Percentiles rank a stretch among this genome's conserved stretches.
phyloP scores from a whole-genome alignment of 495 filamentous ascomycete species.

The Filosporella fistucella region DNA sequence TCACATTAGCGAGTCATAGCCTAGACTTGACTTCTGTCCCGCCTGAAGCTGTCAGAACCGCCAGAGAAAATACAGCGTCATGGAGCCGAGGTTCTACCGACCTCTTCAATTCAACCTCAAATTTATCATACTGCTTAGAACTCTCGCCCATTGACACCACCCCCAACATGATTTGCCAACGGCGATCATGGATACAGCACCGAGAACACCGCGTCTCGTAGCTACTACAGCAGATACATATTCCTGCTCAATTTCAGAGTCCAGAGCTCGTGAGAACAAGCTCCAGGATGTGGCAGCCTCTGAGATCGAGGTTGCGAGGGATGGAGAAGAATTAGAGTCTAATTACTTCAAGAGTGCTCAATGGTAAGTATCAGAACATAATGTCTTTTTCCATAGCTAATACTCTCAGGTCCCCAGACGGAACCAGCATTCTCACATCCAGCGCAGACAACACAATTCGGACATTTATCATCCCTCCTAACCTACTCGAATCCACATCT shows the following conservation, averaged over 20 bases:
- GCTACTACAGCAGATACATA: slow-evolving; percentile 38
- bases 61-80: no score
- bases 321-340: slow-evolving; percentile 12
- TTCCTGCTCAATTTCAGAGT: slow-evolving; percentile 23
- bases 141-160: no score
- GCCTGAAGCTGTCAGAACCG: no score
- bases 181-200: slow-evolving; percentile 7
- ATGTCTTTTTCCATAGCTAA: slow-evolving; percentile 1
- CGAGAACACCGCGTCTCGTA: slow-evolving; percentile 30
- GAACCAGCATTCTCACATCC: slow-evolving; percentile 74
- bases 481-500: slow-evolving; percentile 52
- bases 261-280: slow-evolving; percentile 11
- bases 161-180: background rate
- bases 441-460: slow-evolving; percentile 63
- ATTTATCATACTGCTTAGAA: no score
- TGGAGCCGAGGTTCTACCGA: no score
- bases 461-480: slow-evolving; percentile 67
- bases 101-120: no score
- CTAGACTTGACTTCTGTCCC: no score
- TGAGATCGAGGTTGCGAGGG: background rate
- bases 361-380: slow-evolving; percentile 37
- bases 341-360: slow-evolving; percentile 57
- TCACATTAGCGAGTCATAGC: no score
- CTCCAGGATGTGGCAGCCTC: slow-evolving; percentile 4
- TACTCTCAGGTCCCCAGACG: slow-evolving; percentile 64